These are phyloP conservation scores for Fusarium udum DNA, from an alignment of 2,329 filamentous ascomycete species.

Conservation along the genomic window DNA sequence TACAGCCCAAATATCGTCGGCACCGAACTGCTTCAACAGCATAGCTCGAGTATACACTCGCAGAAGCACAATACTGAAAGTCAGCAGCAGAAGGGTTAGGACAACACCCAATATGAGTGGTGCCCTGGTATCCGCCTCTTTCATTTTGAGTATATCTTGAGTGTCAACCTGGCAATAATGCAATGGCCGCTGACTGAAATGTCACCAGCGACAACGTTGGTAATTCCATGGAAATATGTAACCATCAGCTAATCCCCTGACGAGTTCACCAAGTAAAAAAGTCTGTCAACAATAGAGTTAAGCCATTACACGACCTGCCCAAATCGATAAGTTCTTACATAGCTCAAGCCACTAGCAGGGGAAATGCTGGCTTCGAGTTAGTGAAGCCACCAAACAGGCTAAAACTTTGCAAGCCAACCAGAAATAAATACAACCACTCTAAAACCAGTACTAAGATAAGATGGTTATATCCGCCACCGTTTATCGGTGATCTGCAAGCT, in stretches of 20 bases:
- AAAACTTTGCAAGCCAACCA: neutral
- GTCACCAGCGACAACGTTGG: fast-evolving
- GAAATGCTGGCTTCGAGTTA: neutral
- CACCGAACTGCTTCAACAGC: neutral
- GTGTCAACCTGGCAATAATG: too few species aligned
- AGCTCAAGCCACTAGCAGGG: neutral
- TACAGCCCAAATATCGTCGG: neutral
- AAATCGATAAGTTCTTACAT: neutral
- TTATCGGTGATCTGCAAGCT: neutral
- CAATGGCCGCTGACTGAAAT: fast-evolving
- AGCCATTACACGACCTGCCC: neutral
- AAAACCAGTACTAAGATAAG: neutral
- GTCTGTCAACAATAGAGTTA: neutral
- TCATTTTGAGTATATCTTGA: neutral
- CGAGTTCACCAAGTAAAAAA: neutral
- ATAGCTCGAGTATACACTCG: neutral
- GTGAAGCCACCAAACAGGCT: neutral
- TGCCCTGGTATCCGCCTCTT: neutral
- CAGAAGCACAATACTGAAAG: neutral
- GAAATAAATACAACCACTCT: neutral
- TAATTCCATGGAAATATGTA: neutral
- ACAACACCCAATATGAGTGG: neutral
- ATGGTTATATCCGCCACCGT: neutral
- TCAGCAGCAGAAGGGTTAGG: neutral
- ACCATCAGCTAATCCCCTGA: neutral